Evolutionary conservation across 2,329 filamentous ascomycete genomes (phyloP).

Genomic region (Bipolaris cookei): DNA sequence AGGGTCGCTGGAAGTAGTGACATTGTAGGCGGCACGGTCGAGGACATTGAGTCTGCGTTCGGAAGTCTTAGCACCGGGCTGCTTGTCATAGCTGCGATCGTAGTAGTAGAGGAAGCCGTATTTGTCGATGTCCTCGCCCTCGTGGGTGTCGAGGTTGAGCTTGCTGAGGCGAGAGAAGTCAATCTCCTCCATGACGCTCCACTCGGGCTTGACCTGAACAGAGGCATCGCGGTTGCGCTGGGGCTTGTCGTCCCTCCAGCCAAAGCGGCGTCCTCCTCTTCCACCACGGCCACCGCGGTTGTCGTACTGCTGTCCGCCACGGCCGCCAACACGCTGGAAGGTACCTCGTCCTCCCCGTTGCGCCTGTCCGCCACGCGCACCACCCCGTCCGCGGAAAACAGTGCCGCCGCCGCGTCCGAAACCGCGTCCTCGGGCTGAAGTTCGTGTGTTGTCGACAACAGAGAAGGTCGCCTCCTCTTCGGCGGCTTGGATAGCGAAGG

Average conservation of each 20-base stretch:
- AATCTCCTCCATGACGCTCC: slow-evolving; percentile 96
- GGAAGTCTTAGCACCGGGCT: slow-evolving; percentile 79
- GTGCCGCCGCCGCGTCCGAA: slow-evolving; percentile 87
- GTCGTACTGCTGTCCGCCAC: slow-evolving; percentile 72
- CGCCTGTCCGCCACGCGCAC: slow-evolving; percentile 76
- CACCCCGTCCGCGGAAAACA: slow-evolving; percentile 78
- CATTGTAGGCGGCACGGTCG: slow-evolving; percentile 96
- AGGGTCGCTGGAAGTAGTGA: slow-evolving; percentile 94
- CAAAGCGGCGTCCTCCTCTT: slow-evolving; percentile 83
- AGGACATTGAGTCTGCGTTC: slow-evolving; percentile 87
- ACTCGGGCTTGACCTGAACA: slow-evolving; percentile 94
- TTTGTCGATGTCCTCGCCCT: slow-evolving; percentile 91
- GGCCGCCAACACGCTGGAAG: slow-evolving; percentile 75
- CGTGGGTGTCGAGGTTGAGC: slow-evolving; percentile 92
- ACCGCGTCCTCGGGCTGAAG: slow-evolving; percentile 78
- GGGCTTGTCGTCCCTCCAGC: slow-evolving; percentile 99
- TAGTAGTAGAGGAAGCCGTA: slow-evolving; percentile 99
- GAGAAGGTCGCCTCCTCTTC: slow-evolving; percentile 98
- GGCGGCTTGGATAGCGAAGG: slow-evolving; percentile 86
- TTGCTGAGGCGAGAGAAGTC: slow-evolving; percentile 95
- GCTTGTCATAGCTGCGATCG: slow-evolving; percentile 93
- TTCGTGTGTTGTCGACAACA: slow-evolving; percentile 92
- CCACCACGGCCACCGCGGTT: slow-evolving; percentile 71
- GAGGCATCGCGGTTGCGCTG: slow-evolving; percentile 94
- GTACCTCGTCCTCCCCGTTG: slow-evolving; percentile 74